Evolutionary conservation across 768 basidiomycete genomes (phyloP), one percentile per base, ranked within the genome.

Genomic region (Gloeophyllum trabeum): DNA sequence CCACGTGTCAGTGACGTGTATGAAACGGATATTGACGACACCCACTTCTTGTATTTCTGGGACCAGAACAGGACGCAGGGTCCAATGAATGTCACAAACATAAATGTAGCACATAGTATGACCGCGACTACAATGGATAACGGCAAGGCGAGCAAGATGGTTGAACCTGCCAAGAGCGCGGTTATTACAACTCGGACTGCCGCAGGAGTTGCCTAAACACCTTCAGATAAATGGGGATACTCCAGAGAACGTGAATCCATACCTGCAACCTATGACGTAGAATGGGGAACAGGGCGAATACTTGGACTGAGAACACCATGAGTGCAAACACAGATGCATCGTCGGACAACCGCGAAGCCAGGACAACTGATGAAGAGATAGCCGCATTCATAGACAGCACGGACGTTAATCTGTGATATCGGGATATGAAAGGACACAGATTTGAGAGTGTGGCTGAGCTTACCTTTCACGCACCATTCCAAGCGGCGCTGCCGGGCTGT

Each of bases 301-400:
- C 58, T 53, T 87, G 76, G 44, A 91, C 78, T 43, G 89, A 78
- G 61, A 89, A 86, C 42, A 91, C 67, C 52, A 88, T 76, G 44
- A 98, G 73, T 25, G 89, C 80, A 55, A 97, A 97, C 19, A 96
- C 94, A 20, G 85, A 77, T 36, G 84, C 59, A 59, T 91, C 86
- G 50, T 83, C 79, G 34, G 75, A 65, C 28, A 98, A 68, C 49
- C 94, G 83, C 30, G 92, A 96, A 24, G 92, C 90, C 47, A 97
- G 69, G 43, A 98, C 93, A 36, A 96, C 85, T 24, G 87, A 89
- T 14, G 89, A 87, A 34, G 88, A 92, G 45, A 96, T 79, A 24
- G 88, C 89, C 35, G 92, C 92, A 54, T 91, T 90, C 70, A 84
- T 87, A 34, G 86, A 89, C 43, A 91, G 57, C 37, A 91, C 84